Base-by-base conservation (phyloP, 2,329 filamentous ascomycete genomes). In the Pseudogymnoascus verrucosus region DNA sequence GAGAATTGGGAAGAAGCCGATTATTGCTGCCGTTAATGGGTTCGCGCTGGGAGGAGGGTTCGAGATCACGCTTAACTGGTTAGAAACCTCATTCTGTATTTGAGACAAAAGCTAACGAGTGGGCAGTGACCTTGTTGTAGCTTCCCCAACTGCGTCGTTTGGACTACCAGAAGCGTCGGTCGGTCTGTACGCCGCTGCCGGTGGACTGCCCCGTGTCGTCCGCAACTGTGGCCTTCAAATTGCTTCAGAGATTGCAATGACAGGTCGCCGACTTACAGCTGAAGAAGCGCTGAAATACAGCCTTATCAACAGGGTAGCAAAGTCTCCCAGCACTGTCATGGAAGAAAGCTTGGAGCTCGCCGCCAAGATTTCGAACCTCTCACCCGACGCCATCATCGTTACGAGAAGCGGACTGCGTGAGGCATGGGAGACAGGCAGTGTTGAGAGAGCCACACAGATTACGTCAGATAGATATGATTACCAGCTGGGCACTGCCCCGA, bases 11-110 rank as follows among this genome's bases (percentile, higher is more conserved):
- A 85, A 84, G 74, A 93, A 93, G 71, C 90, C 90, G 5, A 80
- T 93, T 65, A 82, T 93, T 42, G 88, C 87, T 0, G 90, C 89
- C 1, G 87, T 93, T n/a, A 90, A 92, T 71, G 90, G 90, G 2
- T 78, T 88, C 39, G 89, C 88, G 51, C 80, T 90, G 31, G 90
- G 90, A 60, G 90, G 90, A 57, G 90, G 89, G 1, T 87, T 90
- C 76, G 90, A 93, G 78, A 90, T 92, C 23, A 31, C 23, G 21
- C 34, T 61, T 39, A 61, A 61, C 34, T 61, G 59, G 59, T 61
- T 61, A 61, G 34, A 8, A 40, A 40, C 19, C n/a, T 26, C 12
- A 40, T 16, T 16, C 34, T 26, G 3, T 26, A 7, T 3, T 6
- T 34, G 34, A 34, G 19, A 36, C 1, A 23, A 63, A 6, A 75